Conservation (phyloP, 805 yeast species). For the Candida mattraensis region DNA sequence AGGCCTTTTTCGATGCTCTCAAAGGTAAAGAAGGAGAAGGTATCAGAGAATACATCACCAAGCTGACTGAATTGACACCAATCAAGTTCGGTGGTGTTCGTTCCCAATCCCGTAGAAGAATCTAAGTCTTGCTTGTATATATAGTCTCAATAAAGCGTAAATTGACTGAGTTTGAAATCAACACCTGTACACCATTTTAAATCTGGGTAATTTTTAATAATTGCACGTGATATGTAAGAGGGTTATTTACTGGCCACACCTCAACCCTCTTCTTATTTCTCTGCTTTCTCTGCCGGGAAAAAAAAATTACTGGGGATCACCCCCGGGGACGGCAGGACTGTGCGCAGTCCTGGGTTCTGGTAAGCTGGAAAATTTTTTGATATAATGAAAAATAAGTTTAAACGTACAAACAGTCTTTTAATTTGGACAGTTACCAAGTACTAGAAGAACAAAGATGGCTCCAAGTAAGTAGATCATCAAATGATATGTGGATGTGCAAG, state of each 20-base stretch:
- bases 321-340: not conserved
- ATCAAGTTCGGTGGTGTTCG: slow-evolving; percentile 92
- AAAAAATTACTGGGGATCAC: not conserved
- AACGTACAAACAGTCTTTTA: too few relatives aligned
- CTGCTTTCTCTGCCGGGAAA: too few relatives aligned
- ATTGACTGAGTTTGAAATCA: too few relatives aligned
- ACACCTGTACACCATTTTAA: too few relatives aligned
- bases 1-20: slow-evolving; percentile 79
- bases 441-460: slow-evolving; percentile 27
- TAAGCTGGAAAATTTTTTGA: slow-evolving; percentile 14
- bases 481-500: not conserved
- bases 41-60: slow-evolving; percentile 63
- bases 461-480: slow-evolving; percentile 27
- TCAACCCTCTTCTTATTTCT: too few relatives aligned
- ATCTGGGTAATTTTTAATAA: too few relatives aligned
- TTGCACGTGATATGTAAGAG: too few relatives aligned
- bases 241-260: too few relatives aligned
- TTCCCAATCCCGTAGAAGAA: slow-evolving; percentile 78
- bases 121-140: slow-evolving; percentile 25
- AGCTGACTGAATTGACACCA: slow-evolving; percentile 76
- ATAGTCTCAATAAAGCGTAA: too few relatives aligned
- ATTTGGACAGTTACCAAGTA: too few relatives aligned
- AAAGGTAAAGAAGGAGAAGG: slow-evolving; percentile 84
- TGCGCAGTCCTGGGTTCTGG: not conserved
- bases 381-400: slow-evolving; percentile 11